Evolutionary conservation across 2,329 filamentous ascomycete species (phyloP).

Genomic region (Verticillium klebahnii): DNA sequence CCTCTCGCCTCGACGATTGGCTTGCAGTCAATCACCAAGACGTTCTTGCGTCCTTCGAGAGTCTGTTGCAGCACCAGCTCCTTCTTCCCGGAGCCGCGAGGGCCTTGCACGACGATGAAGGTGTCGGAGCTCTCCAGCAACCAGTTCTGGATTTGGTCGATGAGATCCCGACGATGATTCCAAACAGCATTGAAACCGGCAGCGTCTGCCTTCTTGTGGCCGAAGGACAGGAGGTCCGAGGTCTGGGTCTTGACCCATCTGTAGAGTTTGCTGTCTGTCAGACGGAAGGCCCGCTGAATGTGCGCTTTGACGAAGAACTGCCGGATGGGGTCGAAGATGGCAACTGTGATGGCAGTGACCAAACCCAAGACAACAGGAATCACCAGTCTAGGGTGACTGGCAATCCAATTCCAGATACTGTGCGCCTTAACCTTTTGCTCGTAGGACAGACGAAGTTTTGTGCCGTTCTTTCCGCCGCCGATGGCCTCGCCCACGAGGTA

Average conservation of each 20-base stretch:
- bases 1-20: slow-evolving; percentile 86
- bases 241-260: slow-evolving; percentile 77
- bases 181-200: slow-evolving; percentile 76
- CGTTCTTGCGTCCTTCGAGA: slow-evolving; percentile 68
- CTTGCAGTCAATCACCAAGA: slow-evolving; percentile 87
- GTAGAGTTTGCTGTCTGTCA: slow-evolving; percentile 69
- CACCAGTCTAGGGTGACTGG: slow-evolving; percentile 80
- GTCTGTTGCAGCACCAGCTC: slow-evolving; percentile 85
- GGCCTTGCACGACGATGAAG: slow-evolving; percentile 90
- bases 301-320: slow-evolving; percentile 90
- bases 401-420: slow-evolving; percentile 82
- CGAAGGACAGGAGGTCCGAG: slow-evolving; percentile 61
- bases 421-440: slow-evolving; percentile 72
- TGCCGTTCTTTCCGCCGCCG: slow-evolving; percentile 72
- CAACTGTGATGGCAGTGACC: slow-evolving; percentile 76
- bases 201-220: slow-evolving; percentile 52
- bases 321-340: slow-evolving; percentile 89
- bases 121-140: slow-evolving; percentile 84
- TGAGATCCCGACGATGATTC: slow-evolving; percentile 78
- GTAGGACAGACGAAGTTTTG: slow-evolving; percentile 76
- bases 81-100: slow-evolving; percentile 84
- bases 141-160: slow-evolving; percentile 80
- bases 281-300: slow-evolving; percentile 70
- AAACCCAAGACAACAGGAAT: slow-evolving; percentile 79
- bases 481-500: slow-evolving; percentile 63